Percentiles rank a stretch among this genome's conserved stretches.
These are phyloP conservation scores for Phytopythium cucurbitacearum DNA, from an alignment of 352 stramenopile species.

Conservation along the genomic window DNA sequence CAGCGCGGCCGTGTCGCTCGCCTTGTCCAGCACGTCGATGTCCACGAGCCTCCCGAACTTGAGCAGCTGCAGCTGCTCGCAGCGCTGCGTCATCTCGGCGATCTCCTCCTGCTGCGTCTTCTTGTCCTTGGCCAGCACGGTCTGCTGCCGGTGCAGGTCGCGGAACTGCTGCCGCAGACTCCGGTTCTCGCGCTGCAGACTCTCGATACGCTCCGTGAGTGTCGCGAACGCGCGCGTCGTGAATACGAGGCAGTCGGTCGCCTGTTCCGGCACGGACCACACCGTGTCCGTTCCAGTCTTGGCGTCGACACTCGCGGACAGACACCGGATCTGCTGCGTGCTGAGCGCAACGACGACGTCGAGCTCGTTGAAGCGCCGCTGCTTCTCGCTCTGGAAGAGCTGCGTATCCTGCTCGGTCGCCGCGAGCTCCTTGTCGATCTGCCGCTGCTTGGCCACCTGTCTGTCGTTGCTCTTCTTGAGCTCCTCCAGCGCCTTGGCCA, in stretches of 20 bases:
- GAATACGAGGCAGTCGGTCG: conserved; percentile 70
- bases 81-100: conserved; percentile 51
- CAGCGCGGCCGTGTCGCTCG: conserved; percentile 65
- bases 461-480: conserved; percentile 85
- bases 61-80: conserved; percentile 76
- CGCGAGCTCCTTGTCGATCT: conserved; percentile 92
- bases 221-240: conserved; percentile 48
- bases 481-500: conserved; percentile 87
- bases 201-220: conserved; percentile 70
- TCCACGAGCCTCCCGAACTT: conserved; percentile 83
- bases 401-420: conserved; percentile 87
- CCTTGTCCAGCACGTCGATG: conserved; percentile 87
- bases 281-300: conserved; percentile 8
- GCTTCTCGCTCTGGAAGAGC: conserved; percentile 93
- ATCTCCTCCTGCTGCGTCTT: conserved; percentile 66
- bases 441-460: conserved; percentile 73
- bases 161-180: conserved; percentile 84
- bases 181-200: conserved; percentile 80
- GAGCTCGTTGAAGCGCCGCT: conserved; percentile 87
- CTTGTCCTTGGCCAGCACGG: conserved; percentile 75
- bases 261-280: conserved; percentile 53
- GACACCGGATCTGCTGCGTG: conserved; percentile 66
- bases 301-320: conserved; percentile 8
- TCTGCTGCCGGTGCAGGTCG: conserved; percentile 88
- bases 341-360: conserved; percentile 79